Evolutionary conservation across 2,329 filamentous ascomycete genomes (phyloP), one percentile per base, ranked within the genome.

Genomic region (Gyromitra esculenta): DNA sequence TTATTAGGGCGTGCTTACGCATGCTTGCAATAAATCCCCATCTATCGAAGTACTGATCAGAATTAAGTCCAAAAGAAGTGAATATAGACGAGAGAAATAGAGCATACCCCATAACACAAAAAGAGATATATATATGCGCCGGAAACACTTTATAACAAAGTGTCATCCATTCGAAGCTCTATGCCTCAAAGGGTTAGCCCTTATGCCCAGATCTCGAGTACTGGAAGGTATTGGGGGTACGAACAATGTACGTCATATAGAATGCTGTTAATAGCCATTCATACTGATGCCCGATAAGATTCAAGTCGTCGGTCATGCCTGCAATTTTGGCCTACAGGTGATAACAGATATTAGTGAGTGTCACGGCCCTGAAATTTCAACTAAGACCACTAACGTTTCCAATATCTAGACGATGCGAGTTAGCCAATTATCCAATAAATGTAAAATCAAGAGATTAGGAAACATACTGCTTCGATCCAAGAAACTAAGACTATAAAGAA

Each of bases 401-500:
- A 67, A 81, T 81, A 75, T 81, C 80, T 81, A 60, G 31, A 48
- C 60, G 31, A 50, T 31, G 13, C 35, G 72, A 43, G 43, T 60
- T 18, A 45, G 50, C 39, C 18, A 77, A 45, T 52, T 11, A 57
- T 54, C 50, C 64, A 48, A 35, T 35, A 1, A 39, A 37, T n/a
- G 37, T 39, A 48, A 41, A 9, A 35, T 18, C 31, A 57, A 15
- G 13, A 25, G n/a, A 15, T 59, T 18, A 4, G 39, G 73, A 31
- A 73, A 85, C 87, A 78, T 85, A 94, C 92, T 97, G 18, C 92
- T 94, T 79, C 94, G 88, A 83, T 97, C 94, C 79, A 97, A 84
- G 82, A 97, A 97, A 78, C 90, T 91, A 77, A 97, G 85, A 86
- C 96, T 88, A 82, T 96, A 97, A 11, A 97, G 86, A 75, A 95